phyloP scores from a whole-genome alignment of 805 yeast species.

The Kuraishia floccosa region DNA sequence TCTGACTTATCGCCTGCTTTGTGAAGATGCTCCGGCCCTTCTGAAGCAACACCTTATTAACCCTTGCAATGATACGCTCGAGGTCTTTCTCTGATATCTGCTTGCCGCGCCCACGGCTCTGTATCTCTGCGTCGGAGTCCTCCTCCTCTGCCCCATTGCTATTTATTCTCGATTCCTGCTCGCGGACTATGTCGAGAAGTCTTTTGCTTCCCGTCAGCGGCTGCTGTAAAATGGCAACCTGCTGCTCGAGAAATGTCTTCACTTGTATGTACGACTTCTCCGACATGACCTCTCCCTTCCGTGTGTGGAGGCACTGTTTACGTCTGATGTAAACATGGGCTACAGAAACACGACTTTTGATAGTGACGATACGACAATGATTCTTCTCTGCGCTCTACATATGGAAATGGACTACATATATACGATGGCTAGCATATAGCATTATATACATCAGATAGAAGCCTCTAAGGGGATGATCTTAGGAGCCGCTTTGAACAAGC shows the following conservation, averaged over 20 bases:
- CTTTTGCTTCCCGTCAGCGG: not conserved
- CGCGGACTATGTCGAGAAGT: not conserved
- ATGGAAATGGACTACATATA: too few relatives aligned
- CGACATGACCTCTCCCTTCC: too few relatives aligned
- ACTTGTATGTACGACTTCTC: not conserved
- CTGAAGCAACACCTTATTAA: not conserved
- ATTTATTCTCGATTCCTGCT: not conserved
- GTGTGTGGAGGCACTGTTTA: too few relatives aligned
- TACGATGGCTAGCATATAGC: too few relatives aligned
- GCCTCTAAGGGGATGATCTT: too few relatives aligned
- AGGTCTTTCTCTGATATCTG: not conserved
- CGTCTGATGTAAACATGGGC: too few relatives aligned
- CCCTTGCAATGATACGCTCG: not conserved
- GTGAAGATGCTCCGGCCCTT: constrained; percentile 8
- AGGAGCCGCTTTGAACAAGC: too few relatives aligned
- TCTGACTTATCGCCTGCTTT: constrained; percentile 17
- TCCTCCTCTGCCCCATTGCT: not conserved
- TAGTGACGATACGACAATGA: too few relatives aligned
- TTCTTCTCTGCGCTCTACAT: too few relatives aligned
- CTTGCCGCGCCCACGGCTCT: not conserved
- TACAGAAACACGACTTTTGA: too few relatives aligned
- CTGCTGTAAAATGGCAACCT: not conserved
- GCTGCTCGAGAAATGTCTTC: not conserved
- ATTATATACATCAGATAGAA: too few relatives aligned
- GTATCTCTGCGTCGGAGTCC: not conserved